Evolutionary conservation across 2,329 filamentous ascomycete species (phyloP).

Genomic region (Davidsoniella eucalypti): DNA sequence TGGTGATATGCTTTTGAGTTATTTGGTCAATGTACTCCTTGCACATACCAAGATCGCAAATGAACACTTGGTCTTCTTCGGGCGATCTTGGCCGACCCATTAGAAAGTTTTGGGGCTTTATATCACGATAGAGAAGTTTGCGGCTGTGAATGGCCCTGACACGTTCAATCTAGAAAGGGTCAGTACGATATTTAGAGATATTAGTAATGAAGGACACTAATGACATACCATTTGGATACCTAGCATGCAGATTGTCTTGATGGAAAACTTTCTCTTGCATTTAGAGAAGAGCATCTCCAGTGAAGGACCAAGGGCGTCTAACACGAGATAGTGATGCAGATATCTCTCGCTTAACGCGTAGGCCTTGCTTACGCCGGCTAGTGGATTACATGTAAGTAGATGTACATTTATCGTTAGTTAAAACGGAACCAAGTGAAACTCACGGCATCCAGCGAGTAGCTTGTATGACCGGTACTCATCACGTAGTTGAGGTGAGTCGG

Average conservation of each 20-base stretch:
- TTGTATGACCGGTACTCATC: slow-evolving; percentile 12
- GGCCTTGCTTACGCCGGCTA: slow-evolving; percentile 7
- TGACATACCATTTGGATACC: slow-evolving; percentile 11
- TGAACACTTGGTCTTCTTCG: slow-evolving; percentile 4
- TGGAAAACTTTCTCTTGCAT: slow-evolving; percentile 8
- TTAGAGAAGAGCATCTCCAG: slow-evolving; percentile 11
- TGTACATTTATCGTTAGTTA: background rate
- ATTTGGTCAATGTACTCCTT: slow-evolving; percentile 11
- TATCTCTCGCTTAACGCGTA: slow-evolving; percentile 7
- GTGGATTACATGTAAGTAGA: background rate
- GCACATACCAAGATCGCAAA: slow-evolving; percentile 11
- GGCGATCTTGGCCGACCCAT: slow-evolving; percentile 23
- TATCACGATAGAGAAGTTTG: slow-evolving; percentile 76
- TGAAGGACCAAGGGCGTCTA: slow-evolving; percentile 9
- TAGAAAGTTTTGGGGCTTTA: slow-evolving; percentile 81
- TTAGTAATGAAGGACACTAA: background rate
- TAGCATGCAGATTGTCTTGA: slow-evolving; percentile 9
- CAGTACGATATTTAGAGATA: background rate
- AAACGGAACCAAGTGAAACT: background rate
- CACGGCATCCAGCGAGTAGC: slow-evolving; percentile 6
- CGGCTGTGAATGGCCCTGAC: slow-evolving; percentile 8
- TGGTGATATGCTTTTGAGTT: slow-evolving; percentile 6
- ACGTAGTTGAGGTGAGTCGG: slow-evolving; percentile 9
- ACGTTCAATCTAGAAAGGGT: slow-evolving; percentile 4
- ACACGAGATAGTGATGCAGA: slow-evolving; percentile 10